Conservation (phyloP, 495 filamentous ascomycete genomes). For the Rostrohypoxylon terebratum region DNA sequence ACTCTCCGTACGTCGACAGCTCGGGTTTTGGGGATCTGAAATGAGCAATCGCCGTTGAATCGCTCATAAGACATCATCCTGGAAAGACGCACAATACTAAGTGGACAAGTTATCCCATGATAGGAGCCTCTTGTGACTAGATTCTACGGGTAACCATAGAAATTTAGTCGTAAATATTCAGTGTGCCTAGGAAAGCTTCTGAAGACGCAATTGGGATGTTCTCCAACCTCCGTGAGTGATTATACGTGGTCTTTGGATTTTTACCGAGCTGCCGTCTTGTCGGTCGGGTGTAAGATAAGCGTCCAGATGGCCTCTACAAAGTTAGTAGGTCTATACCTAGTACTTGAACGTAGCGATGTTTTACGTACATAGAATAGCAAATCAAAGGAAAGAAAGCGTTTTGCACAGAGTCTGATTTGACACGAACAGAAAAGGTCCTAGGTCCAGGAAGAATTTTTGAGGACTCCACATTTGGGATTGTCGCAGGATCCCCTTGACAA, state of each 20-base stretch:
- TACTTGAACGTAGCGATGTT: conserved; percentile 13
- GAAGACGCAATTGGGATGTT: background rate
- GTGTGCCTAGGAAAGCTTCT: background rate
- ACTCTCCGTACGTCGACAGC: background rate
- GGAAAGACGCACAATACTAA: background rate
- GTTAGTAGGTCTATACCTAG: background rate
- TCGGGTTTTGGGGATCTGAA: background rate
- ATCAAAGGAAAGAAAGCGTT: conserved; percentile 16
- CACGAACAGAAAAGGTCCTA: conserved; percentile 22
- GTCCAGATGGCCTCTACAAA: background rate
- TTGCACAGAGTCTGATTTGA: conserved; percentile 23
- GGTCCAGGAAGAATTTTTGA: conserved; percentile 17
- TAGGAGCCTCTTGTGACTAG: background rate
- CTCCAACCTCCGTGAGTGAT: background rate
- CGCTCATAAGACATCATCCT: no score
- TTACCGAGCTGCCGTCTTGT: background rate
- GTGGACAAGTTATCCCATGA: background rate
- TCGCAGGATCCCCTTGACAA: conserved; percentile 29
- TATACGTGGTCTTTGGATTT: background rate
- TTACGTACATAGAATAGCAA: conserved; percentile 16
- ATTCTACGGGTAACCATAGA: background rate
- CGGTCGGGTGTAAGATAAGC: background rate
- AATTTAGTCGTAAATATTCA: background rate
- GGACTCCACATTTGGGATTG: conserved; percentile 38
- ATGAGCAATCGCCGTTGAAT: background rate